Evolutionary conservation across 2,329 filamentous ascomycete species (phyloP), one percentile per base, ranked within the genome.

Genomic region (Cladophialophora exuberans): DNA sequence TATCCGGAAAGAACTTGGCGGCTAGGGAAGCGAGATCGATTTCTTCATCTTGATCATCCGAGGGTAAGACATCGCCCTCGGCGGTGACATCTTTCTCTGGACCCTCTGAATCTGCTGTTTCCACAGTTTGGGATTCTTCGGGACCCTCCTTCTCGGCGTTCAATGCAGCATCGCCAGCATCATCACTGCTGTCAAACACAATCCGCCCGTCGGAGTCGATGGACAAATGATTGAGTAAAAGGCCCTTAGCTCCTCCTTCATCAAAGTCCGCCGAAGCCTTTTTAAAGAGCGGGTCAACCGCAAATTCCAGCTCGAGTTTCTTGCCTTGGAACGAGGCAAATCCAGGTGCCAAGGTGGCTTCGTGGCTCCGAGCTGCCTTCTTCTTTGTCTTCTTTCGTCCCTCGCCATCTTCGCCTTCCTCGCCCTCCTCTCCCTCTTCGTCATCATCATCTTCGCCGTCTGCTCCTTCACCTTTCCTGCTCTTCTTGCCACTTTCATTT

Each of bases 211-310:
- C 85, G 1, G 84, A 83, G 71, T 99, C 94, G 62, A 99, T 97
- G 68, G 93, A 90, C n/a, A 99, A 79, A 72, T 99, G 93, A 68
- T 99, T 99, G 26, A 99, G 81, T 17, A 99, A 79, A 36, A 99
- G 79, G 17, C 94, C 94, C 73, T 97, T 99, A 53, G 94, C 94
- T 53, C 94, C 94, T 17, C 94, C 94, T 75, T 99, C 94, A 69
- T 99, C 94, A 63, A 99, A 99, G 75, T 99, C 94, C 38, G 94
- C 94, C 4, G 93, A 96, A 0, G 93, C 93, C 69, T 99, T 99
- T 69, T 99, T 99, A 82, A 99, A 99, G n/a, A 99, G 76, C 2
- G 94, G 94, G 68, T 99, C 94, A 4, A 99, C 93, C 0, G 92
- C 86, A 63, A 99, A 97, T 67, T 99, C 94, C 39, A 97, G 81